Conservation (phyloP, 495 filamentous ascomycete genomes). For the Patellaria atrata region DNA sequence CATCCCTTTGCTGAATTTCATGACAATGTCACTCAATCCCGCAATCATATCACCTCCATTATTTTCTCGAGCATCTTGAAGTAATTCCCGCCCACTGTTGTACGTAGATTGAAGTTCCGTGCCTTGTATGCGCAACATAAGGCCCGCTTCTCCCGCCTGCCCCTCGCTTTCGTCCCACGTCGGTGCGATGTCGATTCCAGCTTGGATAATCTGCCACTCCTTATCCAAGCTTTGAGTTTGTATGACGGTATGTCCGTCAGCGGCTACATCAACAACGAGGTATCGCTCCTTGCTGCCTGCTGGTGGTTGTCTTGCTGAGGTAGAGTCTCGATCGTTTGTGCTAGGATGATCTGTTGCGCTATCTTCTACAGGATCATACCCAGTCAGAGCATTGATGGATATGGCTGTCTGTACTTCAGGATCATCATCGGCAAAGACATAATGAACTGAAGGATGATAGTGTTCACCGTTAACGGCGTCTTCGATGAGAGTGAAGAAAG, state of each 20-base stretch:
- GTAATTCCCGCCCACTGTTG: conserved; percentile 9
- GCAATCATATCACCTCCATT: conserved; percentile 15
- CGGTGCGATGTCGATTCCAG: conserved; percentile 20
- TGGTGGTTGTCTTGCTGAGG: too few relatives aligned
- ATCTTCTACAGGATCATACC: too few relatives aligned
- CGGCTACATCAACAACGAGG: conserved; percentile 24
- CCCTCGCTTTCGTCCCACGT: conserved; percentile 24
- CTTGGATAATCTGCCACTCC: conserved; percentile 25
- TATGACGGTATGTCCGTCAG: conserved; percentile 22
- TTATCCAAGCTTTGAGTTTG: conserved; percentile 22
- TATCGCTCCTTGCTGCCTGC: conserved; percentile 23
- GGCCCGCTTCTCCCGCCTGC: conserved; percentile 7
- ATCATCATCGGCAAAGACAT: conserved; percentile 47
- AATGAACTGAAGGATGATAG: conserved; percentile 72
- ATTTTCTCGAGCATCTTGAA: conserved; percentile 15
- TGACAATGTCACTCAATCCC: conserved; percentile 13
- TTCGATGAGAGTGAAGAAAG: conserved; percentile 52
- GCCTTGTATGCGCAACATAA: conserved; percentile 25
- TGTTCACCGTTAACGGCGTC: conserved; percentile 41
- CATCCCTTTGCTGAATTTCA: conserved; percentile 13
- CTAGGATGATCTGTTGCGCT: too few relatives aligned
- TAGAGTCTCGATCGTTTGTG: too few relatives aligned
- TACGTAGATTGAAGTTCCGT: conserved; percentile 10
- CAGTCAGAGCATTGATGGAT: conserved; percentile 20
- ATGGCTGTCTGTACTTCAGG: conserved; percentile 24